Conservation (phyloP, 208 protist genomes). For the Leishmania martiniquensis region DNA sequence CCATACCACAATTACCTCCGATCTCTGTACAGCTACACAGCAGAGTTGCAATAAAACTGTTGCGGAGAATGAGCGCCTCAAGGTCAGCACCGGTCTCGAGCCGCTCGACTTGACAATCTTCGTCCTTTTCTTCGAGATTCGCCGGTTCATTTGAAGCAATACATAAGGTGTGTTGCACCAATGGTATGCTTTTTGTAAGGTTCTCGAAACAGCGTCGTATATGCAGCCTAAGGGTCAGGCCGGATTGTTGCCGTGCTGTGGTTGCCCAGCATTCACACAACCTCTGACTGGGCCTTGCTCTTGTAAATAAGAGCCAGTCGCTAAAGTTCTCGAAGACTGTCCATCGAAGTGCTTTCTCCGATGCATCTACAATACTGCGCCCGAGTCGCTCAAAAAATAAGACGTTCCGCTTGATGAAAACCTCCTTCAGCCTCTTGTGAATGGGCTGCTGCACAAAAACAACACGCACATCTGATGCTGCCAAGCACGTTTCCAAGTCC, state of each 20-base stretch:
- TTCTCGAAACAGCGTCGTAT: background rate
- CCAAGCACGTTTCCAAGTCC: slow-evolving; percentile 1
- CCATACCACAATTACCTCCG: background rate
- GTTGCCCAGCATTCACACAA: slow-evolving; percentile 12
- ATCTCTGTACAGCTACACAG: background rate
- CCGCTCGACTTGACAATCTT: too few species aligned
- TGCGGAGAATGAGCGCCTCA: background rate
- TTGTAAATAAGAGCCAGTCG: slow-evolving; percentile 16
- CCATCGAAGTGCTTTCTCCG: slow-evolving; percentile 4
- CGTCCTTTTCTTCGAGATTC: background rate
- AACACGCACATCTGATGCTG: background rate
- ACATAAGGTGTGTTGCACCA: background rate
- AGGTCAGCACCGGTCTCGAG: background rate
- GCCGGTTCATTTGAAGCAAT: background rate
- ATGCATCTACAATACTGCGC: background rate
- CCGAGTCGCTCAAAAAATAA: slow-evolving; percentile 26
- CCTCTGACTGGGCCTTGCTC: background rate
- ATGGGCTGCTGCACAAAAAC: slow-evolving; percentile 17
- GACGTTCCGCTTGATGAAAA: background rate
- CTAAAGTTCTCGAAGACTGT: slow-evolving; percentile 15
- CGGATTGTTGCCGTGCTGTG: background rate
- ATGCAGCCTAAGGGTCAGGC: slow-evolving; percentile 7
- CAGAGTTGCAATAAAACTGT: slow-evolving; percentile 7
- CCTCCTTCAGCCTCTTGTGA: background rate
- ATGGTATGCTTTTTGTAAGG: background rate